phyloP scores from a whole-genome alignment of 108 stramenopile species.

The Conticribra guillardii region DNA sequence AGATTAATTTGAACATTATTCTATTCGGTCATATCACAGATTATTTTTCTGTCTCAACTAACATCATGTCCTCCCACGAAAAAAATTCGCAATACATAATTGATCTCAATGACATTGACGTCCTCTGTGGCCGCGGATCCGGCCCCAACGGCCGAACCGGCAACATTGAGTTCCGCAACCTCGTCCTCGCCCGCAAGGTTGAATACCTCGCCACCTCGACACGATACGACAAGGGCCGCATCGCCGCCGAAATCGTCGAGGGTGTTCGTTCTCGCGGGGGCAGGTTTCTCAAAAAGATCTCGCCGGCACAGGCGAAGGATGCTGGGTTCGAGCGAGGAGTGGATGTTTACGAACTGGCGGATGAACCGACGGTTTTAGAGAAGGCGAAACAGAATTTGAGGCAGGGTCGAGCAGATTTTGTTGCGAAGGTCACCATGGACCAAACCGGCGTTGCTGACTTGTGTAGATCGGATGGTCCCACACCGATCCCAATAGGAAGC shows the following conservation, averaged over 20 bases:
- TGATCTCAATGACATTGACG: conserved; percentile 35
- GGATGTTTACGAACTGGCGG: conserved; percentile 43
- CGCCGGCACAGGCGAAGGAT: conserved; percentile 25
- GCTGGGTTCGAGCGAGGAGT: conserved; percentile 22
- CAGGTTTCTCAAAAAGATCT: conserved; percentile 55
- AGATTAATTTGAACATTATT: too few relatives aligned
- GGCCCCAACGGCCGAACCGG: conserved; percentile 45
- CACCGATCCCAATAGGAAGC: too few relatives aligned
- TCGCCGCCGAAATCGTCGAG: conserved; percentile 42
- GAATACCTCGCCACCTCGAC: conserved; percentile 50
- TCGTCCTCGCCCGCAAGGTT: conserved; percentile 29
- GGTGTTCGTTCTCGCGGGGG: conserved; percentile 42
- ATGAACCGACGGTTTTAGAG: conserved; percentile 51
- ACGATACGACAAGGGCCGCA: conserved; percentile 43
- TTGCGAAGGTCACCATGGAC: conserved; percentile 6
- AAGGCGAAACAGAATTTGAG: conserved; percentile 61
- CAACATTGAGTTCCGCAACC: conserved; percentile 39
- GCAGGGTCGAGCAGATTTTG: conserved; percentile 47
- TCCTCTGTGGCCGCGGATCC: conserved; percentile 49
- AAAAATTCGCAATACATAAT: conserved; percentile 18
- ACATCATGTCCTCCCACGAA: not conserved
- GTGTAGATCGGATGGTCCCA: too few relatives aligned
- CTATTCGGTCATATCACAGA: too few relatives aligned
- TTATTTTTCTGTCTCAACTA: too few relatives aligned
- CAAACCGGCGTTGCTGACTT: conserved; percentile 3